These are phyloP conservation scores for Phytopythium montanum DNA, from an alignment of 352 stramenopile genomes.

Conservation along the genomic window DNA sequence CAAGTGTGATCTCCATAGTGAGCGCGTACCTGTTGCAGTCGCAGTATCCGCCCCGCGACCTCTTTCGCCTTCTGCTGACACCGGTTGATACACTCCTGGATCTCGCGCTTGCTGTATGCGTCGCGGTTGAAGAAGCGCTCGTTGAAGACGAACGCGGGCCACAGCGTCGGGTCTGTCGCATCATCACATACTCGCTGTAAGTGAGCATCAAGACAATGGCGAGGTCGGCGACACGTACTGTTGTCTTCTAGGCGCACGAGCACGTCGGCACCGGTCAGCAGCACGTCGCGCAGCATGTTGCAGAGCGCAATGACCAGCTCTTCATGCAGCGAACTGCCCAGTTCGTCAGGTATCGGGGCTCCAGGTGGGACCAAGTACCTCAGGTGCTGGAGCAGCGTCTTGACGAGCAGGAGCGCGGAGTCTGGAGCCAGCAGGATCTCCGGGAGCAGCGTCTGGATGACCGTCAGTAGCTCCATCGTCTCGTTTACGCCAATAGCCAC, in stretches of 20 bases:
- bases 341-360: constrained; percentile 32
- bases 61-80: constrained; percentile 52
- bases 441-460: constrained; percentile 68
- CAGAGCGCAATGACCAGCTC: constrained; percentile 65
- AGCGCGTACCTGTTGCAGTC: constrained; percentile 52
- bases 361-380: constrained; percentile 68
- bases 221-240: constrained; percentile 30
- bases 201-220: background rate
- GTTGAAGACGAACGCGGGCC: constrained; percentile 68
- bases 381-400: constrained; percentile 74
- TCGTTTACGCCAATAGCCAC: constrained; percentile 65
- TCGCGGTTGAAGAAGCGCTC: constrained; percentile 69
- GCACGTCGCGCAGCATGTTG: constrained; percentile 66
- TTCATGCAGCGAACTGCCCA: constrained; percentile 52
- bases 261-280: constrained; percentile 65
- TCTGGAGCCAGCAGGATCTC: constrained; percentile 63
- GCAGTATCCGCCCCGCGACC: constrained; percentile 59
- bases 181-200: constrained; percentile 1
- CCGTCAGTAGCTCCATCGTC: constrained; percentile 67
- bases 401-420: constrained; percentile 60
- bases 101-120: constrained; percentile 37
- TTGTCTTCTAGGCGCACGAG: constrained; percentile 82
- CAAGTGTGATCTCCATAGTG: no score
- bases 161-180: constrained; percentile 51
- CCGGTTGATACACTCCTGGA: constrained; percentile 45